A percentile compares a stretch with the other conserved stretches of the same genome.
These are phyloP conservation scores for Nyctanthes arbortristis DNA, from an alignment of 257 asterid species.

Conservation along the genomic window DNA sequence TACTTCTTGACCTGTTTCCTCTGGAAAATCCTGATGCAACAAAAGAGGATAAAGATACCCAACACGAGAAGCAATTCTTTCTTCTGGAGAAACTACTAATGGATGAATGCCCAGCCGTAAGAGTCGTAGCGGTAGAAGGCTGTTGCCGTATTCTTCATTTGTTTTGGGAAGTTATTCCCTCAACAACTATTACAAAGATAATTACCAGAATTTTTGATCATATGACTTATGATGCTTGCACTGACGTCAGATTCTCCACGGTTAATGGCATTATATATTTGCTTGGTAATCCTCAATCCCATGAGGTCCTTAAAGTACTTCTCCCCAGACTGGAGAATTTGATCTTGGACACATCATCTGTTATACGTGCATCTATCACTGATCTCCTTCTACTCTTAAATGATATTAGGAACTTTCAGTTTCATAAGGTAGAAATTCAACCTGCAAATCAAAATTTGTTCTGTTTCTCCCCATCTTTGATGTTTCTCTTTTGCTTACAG, in stretches of 20 bases:
- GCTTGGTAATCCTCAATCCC: conserved; percentile 93
- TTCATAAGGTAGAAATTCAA: conserved; percentile 70
- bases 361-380: conserved; percentile 67
- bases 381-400: conserved; percentile 83
- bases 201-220: conserved; percentile 66
- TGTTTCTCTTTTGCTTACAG: conserved; percentile 47
- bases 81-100: conserved; percentile 74
- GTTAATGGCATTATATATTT: conserved; percentile 77
- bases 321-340: conserved; percentile 81
- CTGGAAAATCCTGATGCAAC: conserved; percentile 92
- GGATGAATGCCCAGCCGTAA: conserved; percentile 89
- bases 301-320: conserved; percentile 93
- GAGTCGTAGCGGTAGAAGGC: conserved; percentile 97
- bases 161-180: conserved; percentile 97
- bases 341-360: conserved; percentile 61
- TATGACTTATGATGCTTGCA: conserved; percentile 69
- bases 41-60: conserved; percentile 77
- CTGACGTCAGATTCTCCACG: conserved; percentile 88
- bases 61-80: conserved; percentile 78
- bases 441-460: conserved; percentile 13
- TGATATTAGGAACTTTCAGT: conserved; percentile 70
- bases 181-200: conserved; percentile 71
- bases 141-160: conserved; percentile 77
- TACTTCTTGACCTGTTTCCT: conserved; percentile 87
- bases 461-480: conserved; percentile 7